Conservation (phyloP, 768 basidiomycete species). For the Polyporus arcularius region DNA sequence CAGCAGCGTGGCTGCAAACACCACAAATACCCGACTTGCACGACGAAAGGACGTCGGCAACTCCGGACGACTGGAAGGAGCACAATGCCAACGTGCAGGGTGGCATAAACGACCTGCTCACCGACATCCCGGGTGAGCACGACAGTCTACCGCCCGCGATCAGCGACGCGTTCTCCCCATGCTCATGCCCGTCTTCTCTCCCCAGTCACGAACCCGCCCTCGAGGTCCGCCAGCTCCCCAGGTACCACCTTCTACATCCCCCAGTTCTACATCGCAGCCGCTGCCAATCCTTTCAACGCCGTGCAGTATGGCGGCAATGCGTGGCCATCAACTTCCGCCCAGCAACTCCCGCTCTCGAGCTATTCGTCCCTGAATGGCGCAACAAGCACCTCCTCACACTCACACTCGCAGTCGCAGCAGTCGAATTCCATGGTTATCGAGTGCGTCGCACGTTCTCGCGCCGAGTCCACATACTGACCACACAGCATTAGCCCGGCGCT, state of each 20-base stretch:
- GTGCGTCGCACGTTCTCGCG: slow-evolving; percentile 43
- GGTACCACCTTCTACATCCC: slow-evolving; percentile 39
- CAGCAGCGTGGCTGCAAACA: slow-evolving; percentile 41
- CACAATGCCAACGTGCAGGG: slow-evolving; percentile 35
- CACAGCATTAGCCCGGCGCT: slow-evolving; percentile 52
- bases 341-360: slow-evolving; percentile 60
- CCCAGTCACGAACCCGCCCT: slow-evolving; percentile 34
- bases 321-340: slow-evolving; percentile 43
- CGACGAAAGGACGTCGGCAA: slow-evolving; percentile 23
- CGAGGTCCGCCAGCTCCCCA: slow-evolving; percentile 42
- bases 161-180: slow-evolving; percentile 17
- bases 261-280: slow-evolving; percentile 40
- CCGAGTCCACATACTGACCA: slow-evolving; percentile 1
- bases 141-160: slow-evolving; percentile 18
- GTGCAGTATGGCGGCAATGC: slow-evolving; percentile 53
- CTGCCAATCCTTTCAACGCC: slow-evolving; percentile 49
- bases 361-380: slow-evolving; percentile 82
- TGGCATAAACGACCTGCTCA: slow-evolving; percentile 44
- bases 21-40: slow-evolving; percentile 33
- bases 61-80: slow-evolving; percentile 32
- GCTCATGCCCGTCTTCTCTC: slow-evolving; percentile 9
- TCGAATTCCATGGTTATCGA: slow-evolving; percentile 72
- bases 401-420: slow-evolving; percentile 31
- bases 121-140: slow-evolving; percentile 46
- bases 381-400: slow-evolving; percentile 47